Evolutionary conservation across 2,329 filamentous ascomycete species (phyloP), one percentile per base, ranked within the genome.

Genomic region (Pezicula rhizophila): DNA sequence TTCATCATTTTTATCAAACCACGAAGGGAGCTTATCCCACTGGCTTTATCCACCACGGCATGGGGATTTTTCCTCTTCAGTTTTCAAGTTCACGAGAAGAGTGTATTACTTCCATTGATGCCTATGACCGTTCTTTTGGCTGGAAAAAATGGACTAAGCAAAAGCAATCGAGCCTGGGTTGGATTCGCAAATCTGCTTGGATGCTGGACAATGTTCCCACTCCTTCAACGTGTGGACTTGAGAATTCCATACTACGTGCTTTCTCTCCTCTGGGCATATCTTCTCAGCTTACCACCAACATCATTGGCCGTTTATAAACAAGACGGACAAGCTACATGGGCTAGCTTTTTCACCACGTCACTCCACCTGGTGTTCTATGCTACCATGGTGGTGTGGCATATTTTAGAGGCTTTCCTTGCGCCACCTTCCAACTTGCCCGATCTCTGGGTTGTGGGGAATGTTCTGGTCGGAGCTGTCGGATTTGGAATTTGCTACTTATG

Each of bases 21-120:
- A 0, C 79, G 80, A 42, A 91, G 85, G 59, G 79, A 84, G 38
- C 75, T 93, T 4, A 70, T 97, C 12, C 90, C 90, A 1, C 77
- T 88, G 33, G 88, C 88, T 0, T 80, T 97, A 50, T 85, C 91
- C 1, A 78, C 87, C 2, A 90, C 88, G 0, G 87, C 91, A 2
- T 99, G 93, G 93, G 92, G 87, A 0, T 99, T 99, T 74, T 99
- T 97, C 66, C 75, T 99, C 14, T 97, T 95, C 71, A 95, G 89
- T 60, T 99, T 95, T 66, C 93, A 99, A 65, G 95, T 99, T 0
- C 93, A 99, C 62, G 93, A 99, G 71, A 99, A 99, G 77, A 96
- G 91, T 57, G 89, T 96, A 0, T 75, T 99, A 5, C 78, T 99
- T 2, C 95, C 93, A 1, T 74, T 99, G 42, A 80, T 97, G 65